Percentiles rank a stretch among this genome's conserved stretches.
These are phyloP conservation scores for Tolypocladium endophyticum DNA, from an alignment of 2,329 filamentous ascomycete genomes.

Conservation along the genomic window DNA sequence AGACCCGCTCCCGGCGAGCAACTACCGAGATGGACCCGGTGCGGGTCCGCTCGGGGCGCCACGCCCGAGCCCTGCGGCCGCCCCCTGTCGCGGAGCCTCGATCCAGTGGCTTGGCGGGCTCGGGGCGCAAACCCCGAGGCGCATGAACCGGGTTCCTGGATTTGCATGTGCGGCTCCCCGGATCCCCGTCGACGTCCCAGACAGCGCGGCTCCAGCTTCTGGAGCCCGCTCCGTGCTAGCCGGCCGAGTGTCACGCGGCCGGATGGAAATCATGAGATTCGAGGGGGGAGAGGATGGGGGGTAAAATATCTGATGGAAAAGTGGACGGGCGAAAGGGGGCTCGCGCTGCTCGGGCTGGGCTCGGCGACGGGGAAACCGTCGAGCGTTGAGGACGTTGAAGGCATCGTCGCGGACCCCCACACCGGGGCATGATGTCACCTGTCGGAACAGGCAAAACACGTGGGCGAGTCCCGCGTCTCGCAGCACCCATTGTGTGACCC, in stretches of 20 bases:
- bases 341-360: background rate
- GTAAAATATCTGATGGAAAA: background rate
- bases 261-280: background rate
- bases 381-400: background rate
- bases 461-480: background rate
- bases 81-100: background rate
- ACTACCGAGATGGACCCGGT: background rate
- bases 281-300: background rate
- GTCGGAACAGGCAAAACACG: background rate
- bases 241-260: background rate
- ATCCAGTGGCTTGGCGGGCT: background rate
- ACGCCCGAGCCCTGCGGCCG: background rate
- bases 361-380: background rate
- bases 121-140: background rate
- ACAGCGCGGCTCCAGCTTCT: background rate
- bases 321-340: background rate
- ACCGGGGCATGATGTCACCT: background rate
- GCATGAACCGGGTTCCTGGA: background rate
- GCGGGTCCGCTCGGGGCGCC: background rate
- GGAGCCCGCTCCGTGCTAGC: background rate
- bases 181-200: background rate
- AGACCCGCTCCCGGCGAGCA: background rate
- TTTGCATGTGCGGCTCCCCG: background rate
- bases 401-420: background rate
- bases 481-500: background rate